Base-by-base conservation (phyloP, 1,284 basidiomycete species). In the Ganoderma lingzhi region DNA sequence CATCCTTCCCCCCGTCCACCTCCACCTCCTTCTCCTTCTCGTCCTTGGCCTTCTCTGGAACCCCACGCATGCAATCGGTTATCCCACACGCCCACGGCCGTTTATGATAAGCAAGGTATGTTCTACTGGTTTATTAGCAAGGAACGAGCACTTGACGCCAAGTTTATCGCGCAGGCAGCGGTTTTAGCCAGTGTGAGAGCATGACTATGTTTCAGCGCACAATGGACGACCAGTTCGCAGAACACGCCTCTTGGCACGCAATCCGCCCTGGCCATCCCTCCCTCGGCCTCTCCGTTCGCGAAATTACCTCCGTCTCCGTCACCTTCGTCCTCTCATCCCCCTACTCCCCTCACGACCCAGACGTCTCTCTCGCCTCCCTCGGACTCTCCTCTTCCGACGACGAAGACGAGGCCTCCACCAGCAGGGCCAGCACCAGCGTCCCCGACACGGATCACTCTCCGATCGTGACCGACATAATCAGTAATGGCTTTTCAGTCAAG, bases 261-360 rank as follows among this genome's bases (percentile, higher is more conserved):
- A 88, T 93, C 73, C 86, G 91, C n/a, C 93, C 92, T 12, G 93
- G 92, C 89, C 84, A 85, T 6, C 90, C 90, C 44, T 88, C 88
- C 44, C 83, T 94, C 23, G 84, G 88, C 1, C 86, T 94, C 17
- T 82, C 86, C 30, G 90, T 93, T 35, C 86, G 88, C 60, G 93
- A 94, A 82, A 89, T 94, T 64, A 93, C 93, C 41, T 94, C 93
- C 0, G 92, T 94, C 64, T 94, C 92, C 2, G 92, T 87, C 15
- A 92, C 93, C 0, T 94, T 95, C 78, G 86, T 92, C 68, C 86
- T 95, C 41, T 88, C 90, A 0, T 89, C 90, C 3, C 82, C 83
- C 44, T 80, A 86, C 62, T 76, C 74, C n/a, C 65, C 76, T 15
- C 42, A 75, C 42, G 72, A 77, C 70, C 76, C 81, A 53, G 78